Conservation (phyloP, 495 filamentous ascomycete species). For the Cercophora sp. region DNA sequence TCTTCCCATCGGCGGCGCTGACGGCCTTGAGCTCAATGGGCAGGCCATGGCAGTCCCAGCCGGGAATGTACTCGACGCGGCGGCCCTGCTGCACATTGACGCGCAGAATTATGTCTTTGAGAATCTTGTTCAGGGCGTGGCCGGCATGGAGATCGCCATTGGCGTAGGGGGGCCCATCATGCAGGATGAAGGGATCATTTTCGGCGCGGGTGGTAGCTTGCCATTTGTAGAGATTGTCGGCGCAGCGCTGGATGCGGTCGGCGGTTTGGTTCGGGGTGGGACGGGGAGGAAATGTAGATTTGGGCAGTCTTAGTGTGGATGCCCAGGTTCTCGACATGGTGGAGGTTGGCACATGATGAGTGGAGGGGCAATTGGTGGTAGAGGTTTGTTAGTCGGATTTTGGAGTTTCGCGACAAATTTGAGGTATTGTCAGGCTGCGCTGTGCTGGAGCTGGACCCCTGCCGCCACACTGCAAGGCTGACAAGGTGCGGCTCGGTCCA, state of each 20-base stretch:
- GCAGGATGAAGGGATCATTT: slow-evolving; percentile 67
- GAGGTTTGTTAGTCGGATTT: neutral
- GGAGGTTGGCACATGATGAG: slow-evolving; percentile 21
- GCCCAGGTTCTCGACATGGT: slow-evolving; percentile 49
- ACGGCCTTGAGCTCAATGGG: slow-evolving; percentile 98
- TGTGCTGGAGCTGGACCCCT: slow-evolving; percentile 4
- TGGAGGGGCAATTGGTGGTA: neutral
- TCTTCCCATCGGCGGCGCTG: slow-evolving; percentile 41
- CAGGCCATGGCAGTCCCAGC: slow-evolving; percentile 98
- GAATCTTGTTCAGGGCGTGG: slow-evolving; percentile 96
- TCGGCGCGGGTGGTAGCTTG: slow-evolving; percentile 59
- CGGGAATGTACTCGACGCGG: slow-evolving; percentile 80
- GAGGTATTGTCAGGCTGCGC: slow-evolving; percentile 11
- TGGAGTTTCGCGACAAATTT: slow-evolving; percentile 4
- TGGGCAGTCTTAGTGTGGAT: slow-evolving; percentile 46
- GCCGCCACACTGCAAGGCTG: slow-evolving; percentile 22
- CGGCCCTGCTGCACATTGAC: slow-evolving; percentile 71
- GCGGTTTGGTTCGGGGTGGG: slow-evolving; percentile 43
- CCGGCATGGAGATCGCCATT: slow-evolving; percentile 93
- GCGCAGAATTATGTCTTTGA: slow-evolving; percentile 89
- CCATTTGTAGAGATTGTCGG: slow-evolving; percentile 87
- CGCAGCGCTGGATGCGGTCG: slow-evolving; percentile 70
- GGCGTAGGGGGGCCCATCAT: slow-evolving; percentile 96
- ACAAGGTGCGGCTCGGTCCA: neutral
- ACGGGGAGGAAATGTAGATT: slow-evolving; percentile 47